phyloP scores from a whole-genome alignment of 306 rosid species.

The Mimosa bimucronata region DNA sequence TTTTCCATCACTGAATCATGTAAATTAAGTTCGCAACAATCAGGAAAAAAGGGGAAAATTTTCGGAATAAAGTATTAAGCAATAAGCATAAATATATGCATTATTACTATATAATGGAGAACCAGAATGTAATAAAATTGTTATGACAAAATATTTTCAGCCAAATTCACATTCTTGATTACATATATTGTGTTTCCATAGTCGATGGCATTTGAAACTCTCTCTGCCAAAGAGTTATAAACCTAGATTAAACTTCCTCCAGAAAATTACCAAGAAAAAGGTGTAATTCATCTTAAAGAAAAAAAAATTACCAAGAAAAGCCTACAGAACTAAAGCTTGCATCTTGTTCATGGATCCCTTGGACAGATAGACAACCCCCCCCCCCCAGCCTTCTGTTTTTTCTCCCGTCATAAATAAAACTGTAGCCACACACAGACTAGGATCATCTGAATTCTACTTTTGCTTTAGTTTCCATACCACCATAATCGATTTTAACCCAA shows the following conservation, averaged over 20 bases:
- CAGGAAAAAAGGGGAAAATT: conserved; percentile 28
- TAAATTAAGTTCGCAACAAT: conserved; percentile 39
- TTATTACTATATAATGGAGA: not conserved
- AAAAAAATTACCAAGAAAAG: not conserved
- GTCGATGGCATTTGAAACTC: not conserved
- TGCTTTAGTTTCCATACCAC: not conserved
- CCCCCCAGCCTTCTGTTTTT: not conserved
- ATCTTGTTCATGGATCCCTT: not conserved
- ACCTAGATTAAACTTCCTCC: not conserved
- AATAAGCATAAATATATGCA: conserved; percentile 1
- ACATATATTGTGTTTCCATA: conserved; percentile 1
- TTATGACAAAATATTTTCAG: conserved; percentile 8
- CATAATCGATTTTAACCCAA: conserved; percentile 4
- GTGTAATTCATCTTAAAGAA: conserved; percentile 1
- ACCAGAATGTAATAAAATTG: conserved; percentile 20
- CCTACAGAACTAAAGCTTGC: not conserved
- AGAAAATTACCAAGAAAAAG: not conserved
- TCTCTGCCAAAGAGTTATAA: not conserved
- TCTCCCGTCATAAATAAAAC: not conserved
- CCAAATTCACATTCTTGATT: conserved; percentile 18
- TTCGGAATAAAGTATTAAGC: conserved; percentile 17
- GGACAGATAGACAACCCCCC: not conserved
- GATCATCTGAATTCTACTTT: conserved; percentile 20
- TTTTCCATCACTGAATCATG: conserved; percentile 87
- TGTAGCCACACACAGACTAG: conserved; percentile 8